A percentile compares a stretch with the other conserved stretches of the same genome.
Conservation (phyloP, 768 basidiomycete genomes). For the Suillus subluteus region DNA sequence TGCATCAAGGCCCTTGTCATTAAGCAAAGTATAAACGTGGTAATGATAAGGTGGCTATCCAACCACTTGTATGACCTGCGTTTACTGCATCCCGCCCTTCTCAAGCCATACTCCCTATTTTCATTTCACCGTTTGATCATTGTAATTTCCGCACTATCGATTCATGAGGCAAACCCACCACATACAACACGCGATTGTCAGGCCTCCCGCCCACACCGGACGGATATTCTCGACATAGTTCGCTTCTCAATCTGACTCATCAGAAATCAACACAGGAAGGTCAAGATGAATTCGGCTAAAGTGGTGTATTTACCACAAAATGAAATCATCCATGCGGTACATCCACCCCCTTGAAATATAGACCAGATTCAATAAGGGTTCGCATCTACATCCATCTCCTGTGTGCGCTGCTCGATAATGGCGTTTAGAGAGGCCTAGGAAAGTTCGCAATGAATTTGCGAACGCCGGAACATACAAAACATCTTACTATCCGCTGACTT, state of each 20-base stretch:
- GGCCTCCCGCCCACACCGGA: not conserved
- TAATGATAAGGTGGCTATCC: not conserved
- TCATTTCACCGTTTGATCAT: not conserved
- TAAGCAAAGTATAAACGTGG: not conserved
- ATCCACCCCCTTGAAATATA: constrained; percentile 6
- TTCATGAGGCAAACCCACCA: not conserved
- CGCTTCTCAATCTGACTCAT: not conserved
- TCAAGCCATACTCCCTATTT: not conserved
- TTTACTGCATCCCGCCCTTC: not conserved
- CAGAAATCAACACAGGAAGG: not conserved
- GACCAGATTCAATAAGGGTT: constrained; percentile 12
- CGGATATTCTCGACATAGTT: no score
- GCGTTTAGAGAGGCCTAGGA: constrained; percentile 39
- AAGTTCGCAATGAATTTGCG: constrained; percentile 12
- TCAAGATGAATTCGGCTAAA: no score
- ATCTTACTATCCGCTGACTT: constrained; percentile 53
- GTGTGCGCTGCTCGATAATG: constrained; percentile 39
- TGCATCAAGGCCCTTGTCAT: not conserved
- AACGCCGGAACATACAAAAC: constrained; percentile 10
- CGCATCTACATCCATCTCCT: constrained; percentile 31
- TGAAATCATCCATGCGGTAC: not conserved
- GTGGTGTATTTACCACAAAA: not conserved
- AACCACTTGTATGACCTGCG: not conserved
- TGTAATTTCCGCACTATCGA: not conserved
- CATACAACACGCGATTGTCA: not conserved